Evolutionary conservation across 2,329 filamentous ascomycete genomes (phyloP).

Genomic region (Colletotrichum sp.): DNA sequence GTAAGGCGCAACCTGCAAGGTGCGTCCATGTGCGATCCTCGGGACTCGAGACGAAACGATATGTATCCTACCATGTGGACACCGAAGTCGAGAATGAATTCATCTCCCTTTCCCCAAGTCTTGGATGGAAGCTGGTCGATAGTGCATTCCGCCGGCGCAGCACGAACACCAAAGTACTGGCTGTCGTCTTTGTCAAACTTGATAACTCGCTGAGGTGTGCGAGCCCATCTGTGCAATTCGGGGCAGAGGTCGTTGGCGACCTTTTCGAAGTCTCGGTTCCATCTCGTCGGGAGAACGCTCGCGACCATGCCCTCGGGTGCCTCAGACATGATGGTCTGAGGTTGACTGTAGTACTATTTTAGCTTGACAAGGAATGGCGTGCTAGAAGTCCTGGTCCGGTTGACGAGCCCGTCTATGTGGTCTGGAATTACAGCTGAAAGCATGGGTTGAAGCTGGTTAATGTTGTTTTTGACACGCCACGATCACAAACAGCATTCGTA

Average conservation of each 20-base stretch:
- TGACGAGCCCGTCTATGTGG: not conserved
- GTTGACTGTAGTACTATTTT: not conserved
- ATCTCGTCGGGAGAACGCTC: slow-evolving; percentile 11
- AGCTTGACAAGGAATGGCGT: not conserved
- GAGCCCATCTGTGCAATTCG: slow-evolving; percentile 18
- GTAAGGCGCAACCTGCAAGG: slow-evolving; percentile 37
- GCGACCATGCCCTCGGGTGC: slow-evolving; percentile 5
- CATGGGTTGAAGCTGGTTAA: not conserved
- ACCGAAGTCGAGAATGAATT: slow-evolving; percentile 37
- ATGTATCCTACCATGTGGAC: slow-evolving; percentile 36
- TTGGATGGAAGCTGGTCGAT: slow-evolving; percentile 21
- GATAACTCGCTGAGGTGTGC: slow-evolving; percentile 23
- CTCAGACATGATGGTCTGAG: not conserved
- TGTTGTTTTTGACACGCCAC: not conserved
- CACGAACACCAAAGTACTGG: slow-evolving; percentile 26
- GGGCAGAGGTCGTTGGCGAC: slow-evolving; percentile 14
- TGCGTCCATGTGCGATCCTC: slow-evolving; percentile 37
- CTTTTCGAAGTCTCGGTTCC: slow-evolving; percentile 9
- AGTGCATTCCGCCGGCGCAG: slow-evolving; percentile 11
- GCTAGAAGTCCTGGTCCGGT: not conserved
- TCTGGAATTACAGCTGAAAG: not conserved
- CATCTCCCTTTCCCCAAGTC: slow-evolving; percentile 29
- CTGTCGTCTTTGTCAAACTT: slow-evolving; percentile 24
- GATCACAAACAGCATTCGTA: slow-evolving; percentile 5
- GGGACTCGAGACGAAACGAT: slow-evolving; percentile 30